Conservation (phyloP, 2,329 filamentous ascomycete species). For the Ascochyta koolunga region DNA sequence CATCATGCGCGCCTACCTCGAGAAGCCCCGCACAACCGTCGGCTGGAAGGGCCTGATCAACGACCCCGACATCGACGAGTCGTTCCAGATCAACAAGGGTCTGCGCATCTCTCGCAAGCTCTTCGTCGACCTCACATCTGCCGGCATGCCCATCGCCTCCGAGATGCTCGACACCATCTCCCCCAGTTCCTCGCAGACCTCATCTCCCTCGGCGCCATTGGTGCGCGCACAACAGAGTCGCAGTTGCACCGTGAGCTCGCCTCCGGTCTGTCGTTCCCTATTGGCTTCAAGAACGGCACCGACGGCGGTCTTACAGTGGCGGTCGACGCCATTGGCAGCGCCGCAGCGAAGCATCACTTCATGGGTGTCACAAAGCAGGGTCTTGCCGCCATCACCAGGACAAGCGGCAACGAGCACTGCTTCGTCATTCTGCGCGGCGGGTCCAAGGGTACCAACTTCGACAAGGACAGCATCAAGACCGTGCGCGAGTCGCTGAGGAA, state of each 20-base stretch:
- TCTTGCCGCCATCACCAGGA: conserved; percentile 91
- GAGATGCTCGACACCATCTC: conserved; percentile 99
- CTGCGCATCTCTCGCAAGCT: conserved; percentile 89
- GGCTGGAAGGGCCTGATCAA: conserved; percentile 99
- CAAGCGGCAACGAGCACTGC: conserved; percentile 92
- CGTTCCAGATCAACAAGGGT: conserved; percentile 99
- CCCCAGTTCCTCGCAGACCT: conserved; percentile 94
- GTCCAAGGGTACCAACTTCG: conserved; percentile 90
- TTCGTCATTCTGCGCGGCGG: conserved; percentile 96
- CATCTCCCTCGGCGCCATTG: conserved; percentile 93
- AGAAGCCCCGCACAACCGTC: conserved; percentile 97
- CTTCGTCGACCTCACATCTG: conserved; percentile 85
- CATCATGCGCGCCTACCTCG: conserved; percentile 98
- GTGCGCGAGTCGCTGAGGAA: conserved; percentile 79
- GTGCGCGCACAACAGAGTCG: conserved; percentile 93
- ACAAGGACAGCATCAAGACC: conserved; percentile 78
- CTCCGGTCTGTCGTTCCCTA: conserved; percentile 92
- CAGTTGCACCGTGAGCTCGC: conserved; percentile 96
- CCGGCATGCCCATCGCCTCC: conserved; percentile 91
- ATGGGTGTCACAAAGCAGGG: conserved; percentile 99
- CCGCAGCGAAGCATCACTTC: conserved; percentile 89
- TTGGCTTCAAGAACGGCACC: conserved; percentile 99
- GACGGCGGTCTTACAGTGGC: conserved; percentile 90
- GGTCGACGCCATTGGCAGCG: conserved; percentile 89
- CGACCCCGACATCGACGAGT: conserved; percentile 96